Conservation (phyloP, 495 filamentous ascomycete species). For the Tirmania nivea region DNA sequence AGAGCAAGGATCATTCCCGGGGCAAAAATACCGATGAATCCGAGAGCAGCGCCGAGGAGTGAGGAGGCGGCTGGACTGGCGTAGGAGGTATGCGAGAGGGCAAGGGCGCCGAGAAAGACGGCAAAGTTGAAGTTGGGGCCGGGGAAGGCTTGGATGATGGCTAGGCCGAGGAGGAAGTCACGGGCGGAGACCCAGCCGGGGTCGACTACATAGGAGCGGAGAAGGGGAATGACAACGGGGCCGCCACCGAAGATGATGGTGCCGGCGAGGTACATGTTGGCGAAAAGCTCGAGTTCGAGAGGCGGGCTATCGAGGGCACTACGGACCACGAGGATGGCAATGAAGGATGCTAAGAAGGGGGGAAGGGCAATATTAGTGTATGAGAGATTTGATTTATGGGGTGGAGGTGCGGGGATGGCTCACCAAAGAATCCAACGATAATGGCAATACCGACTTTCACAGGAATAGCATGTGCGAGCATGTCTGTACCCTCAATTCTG, state of each 20-base stretch:
- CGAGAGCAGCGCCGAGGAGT: slow-evolving; percentile 39
- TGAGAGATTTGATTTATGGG: neutral
- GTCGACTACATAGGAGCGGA: slow-evolving; percentile 58
- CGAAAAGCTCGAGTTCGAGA: slow-evolving; percentile 41
- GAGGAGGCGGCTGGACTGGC: slow-evolving; percentile 20
- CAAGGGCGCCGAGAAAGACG: slow-evolving; percentile 49
- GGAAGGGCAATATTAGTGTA: neutral
- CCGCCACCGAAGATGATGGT: slow-evolving; percentile 79
- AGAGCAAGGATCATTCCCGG: slow-evolving; percentile 46
- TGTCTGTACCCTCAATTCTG: slow-evolving; percentile 3
- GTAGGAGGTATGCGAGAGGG: slow-evolving; percentile 19
- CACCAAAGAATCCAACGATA: slow-evolving; percentile 33
- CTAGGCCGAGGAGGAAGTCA: slow-evolving; percentile 66
- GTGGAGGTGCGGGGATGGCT: too few species aligned
- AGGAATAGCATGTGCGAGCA: slow-evolving; percentile 8
- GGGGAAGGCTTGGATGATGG: slow-evolving; percentile 63
- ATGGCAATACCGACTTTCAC: slow-evolving; percentile 11
- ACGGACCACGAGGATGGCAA: slow-evolving; percentile 37
- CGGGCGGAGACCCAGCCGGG: slow-evolving; percentile 58
- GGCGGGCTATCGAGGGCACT: slow-evolving; percentile 25
- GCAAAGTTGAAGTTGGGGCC: slow-evolving; percentile 82
- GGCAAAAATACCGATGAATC: slow-evolving; percentile 46
- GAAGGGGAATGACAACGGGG: slow-evolving; percentile 63
- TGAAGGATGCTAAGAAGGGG: slow-evolving; percentile 27
- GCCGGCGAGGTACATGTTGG: slow-evolving; percentile 69